Conservation (phyloP, 495 filamentous ascomycete genomes). For the Talaromyces stipitatus region DNA sequence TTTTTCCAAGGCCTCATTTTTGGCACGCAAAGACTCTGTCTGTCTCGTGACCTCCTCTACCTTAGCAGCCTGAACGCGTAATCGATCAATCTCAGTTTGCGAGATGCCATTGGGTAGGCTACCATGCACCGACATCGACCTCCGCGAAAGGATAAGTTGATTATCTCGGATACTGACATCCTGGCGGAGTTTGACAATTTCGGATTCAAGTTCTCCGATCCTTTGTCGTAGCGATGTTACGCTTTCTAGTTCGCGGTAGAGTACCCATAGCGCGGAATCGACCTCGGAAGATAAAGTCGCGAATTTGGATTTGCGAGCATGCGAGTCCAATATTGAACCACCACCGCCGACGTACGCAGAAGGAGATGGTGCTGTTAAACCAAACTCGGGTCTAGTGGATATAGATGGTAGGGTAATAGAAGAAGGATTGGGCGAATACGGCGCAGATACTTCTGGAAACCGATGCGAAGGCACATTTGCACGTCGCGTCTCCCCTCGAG, state of each 20-base stretch:
- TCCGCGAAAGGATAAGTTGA: conserved; percentile 7
- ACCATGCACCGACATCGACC: not conserved
- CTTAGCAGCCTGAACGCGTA: conserved; percentile 1
- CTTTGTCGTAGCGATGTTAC: conserved; percentile 8
- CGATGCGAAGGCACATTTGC: not conserved
- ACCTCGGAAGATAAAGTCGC: conserved; percentile 13
- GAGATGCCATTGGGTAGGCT: not conserved
- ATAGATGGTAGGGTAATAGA: not conserved
- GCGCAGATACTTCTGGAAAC: not conserved
- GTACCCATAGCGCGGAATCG: conserved; percentile 11
- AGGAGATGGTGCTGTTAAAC: not conserved
- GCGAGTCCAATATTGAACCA: conserved; percentile 1
- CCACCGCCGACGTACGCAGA: not conserved
- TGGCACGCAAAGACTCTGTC: not conserved
- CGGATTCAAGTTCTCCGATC: conserved; percentile 9
- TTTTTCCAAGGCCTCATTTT: conserved; percentile 5
- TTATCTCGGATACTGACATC: conserved; percentile 10
- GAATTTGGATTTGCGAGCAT: conserved; percentile 11
- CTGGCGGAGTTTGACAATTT: conserved; percentile 7
- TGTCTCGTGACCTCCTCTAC: not conserved
- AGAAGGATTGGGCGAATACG: not conserved
- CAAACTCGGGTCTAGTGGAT: not conserved
- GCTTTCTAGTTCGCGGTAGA: conserved; percentile 14
- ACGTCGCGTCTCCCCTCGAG: not conserved
- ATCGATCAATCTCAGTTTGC: not conserved